Percentiles rank a stretch among this genome's conserved stretches.
Conservation (phyloP, 768 basidiomycete genomes). For the Lentinula edodes region DNA sequence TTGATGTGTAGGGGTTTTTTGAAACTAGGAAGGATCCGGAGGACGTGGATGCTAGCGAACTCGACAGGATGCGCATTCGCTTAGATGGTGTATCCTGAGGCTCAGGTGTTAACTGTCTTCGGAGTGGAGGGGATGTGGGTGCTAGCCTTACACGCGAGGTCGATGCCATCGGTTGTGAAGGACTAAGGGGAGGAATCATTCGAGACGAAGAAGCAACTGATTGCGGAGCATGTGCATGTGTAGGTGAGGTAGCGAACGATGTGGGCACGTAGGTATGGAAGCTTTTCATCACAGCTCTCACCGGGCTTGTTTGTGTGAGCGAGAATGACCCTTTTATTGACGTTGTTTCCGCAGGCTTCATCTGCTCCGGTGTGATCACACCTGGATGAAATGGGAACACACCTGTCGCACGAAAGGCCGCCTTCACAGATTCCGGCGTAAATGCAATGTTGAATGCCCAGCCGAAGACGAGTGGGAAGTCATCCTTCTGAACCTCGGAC, state of each 20-base stretch:
- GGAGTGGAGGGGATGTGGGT: no score
- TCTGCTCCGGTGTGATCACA: conserved; percentile 16
- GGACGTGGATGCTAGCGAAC: no score
- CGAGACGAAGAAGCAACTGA: not conserved
- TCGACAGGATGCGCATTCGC: no score
- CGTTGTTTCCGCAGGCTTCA: conserved; percentile 19
- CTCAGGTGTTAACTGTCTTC: no score
- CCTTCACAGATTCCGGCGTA: conserved; percentile 11
- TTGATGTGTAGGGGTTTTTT: no score
- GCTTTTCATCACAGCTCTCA: not conserved
- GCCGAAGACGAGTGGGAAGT: conserved; percentile 20
- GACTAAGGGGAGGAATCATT: no score
- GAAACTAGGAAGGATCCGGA: no score
- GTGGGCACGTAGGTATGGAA: not conserved
- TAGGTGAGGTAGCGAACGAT: not conserved
- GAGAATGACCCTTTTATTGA: conserved; percentile 8
- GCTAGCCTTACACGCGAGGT: no score
- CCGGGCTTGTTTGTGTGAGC: not conserved
- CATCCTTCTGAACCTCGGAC: conserved; percentile 20
- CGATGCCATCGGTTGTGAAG: no score
- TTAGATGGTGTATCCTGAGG: no score
- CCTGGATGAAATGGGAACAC: conserved; percentile 19
- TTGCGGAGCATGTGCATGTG: not conserved
- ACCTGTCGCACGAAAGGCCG: conserved; percentile 19
- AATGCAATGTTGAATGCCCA: conserved; percentile 14